Percentiles rank a stretch among this genome's conserved stretches.
phyloP scores from a whole-genome alignment of 176 grass and related monocot genomes.

The Aegilops tauschii region DNA sequence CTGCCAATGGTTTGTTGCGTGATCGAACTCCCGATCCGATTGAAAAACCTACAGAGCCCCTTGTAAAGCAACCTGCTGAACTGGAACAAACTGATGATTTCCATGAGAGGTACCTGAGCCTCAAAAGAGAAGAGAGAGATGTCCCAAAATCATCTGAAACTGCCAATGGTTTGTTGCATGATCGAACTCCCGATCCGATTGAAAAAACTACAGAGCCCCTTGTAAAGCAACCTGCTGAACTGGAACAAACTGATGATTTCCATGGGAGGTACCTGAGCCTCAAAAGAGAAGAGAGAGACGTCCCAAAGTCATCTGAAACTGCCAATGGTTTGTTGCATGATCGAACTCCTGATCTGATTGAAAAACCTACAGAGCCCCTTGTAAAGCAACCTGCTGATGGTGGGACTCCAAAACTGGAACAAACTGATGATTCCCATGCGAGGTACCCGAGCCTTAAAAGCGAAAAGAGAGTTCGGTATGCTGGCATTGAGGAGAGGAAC shows the following conservation, averaged over 20 bases:
- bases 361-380: conserved; percentile 39
- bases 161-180: conserved; percentile 18
- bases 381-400: conserved; percentile 37
- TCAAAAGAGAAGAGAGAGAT: too few relatives aligned
- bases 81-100: background rate
- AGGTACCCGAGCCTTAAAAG: too few relatives aligned
- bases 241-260: background rate
- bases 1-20: conserved; percentile 19
- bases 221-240: conserved; percentile 33
- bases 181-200: conserved; percentile 33
- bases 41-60: conserved; percentile 38
- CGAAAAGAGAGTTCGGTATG: too few relatives aligned
- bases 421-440: background rate
- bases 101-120: too few relatives aligned
- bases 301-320: conserved; percentile 49
- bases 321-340: conserved; percentile 18
- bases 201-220: conserved; percentile 38
- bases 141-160: conserved; percentile 47
- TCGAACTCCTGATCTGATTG: conserved; percentile 34
- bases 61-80: conserved; percentile 34
- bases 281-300: too few relatives aligned
- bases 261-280: too few relatives aligned
- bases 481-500: too few relatives aligned
- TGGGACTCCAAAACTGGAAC: conserved; percentile 32
- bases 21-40: conserved; percentile 33